Conservation (phyloP, 495 filamentous ascomycete species). For the Daldinia concentrica region DNA sequence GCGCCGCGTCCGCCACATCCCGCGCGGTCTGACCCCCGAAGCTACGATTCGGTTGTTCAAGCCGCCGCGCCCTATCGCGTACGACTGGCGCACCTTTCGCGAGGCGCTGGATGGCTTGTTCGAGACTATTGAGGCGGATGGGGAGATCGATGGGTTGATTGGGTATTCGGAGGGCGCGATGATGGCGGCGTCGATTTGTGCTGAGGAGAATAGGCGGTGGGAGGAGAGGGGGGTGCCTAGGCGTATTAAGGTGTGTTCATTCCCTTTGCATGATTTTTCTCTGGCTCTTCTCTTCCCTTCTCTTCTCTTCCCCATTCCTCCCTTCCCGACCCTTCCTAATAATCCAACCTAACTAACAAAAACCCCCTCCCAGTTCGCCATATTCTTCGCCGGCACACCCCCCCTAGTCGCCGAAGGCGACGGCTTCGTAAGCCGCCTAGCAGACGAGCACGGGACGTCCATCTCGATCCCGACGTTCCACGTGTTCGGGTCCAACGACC, state of each 20-base stretch:
- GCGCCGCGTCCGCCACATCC: conserved; percentile 60
- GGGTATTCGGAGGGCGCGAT: conserved; percentile 66
- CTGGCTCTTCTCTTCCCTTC: background rate
- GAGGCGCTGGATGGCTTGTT: conserved; percentile 49
- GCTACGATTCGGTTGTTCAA: conserved; percentile 59
- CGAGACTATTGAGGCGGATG: conserved; percentile 49
- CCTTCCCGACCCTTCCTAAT: too few relatives aligned
- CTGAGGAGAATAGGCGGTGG: conserved; percentile 57
- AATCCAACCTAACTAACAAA: too few relatives aligned
- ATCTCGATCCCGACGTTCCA: conserved; percentile 66
- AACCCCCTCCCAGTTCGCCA: conserved; percentile 49
- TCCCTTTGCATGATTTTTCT: background rate
- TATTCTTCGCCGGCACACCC: conserved; percentile 66
- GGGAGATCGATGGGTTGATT: conserved; percentile 58
- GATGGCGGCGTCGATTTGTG: conserved; percentile 59
- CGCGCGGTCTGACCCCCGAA: conserved; percentile 57
- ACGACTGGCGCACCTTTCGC: conserved; percentile 44
- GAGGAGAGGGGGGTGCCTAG: conserved; percentile 50
- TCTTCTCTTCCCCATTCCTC: too few relatives aligned
- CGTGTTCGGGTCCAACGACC: conserved; percentile 65
- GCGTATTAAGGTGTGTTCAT: conserved; percentile 54
- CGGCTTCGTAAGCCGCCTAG: conserved; percentile 47
- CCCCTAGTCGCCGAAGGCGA: conserved; percentile 55
- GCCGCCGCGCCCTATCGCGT: conserved; percentile 38
- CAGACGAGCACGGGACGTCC: conserved; percentile 57